Evolutionary conservation across 169 alveolate genomes (phyloP), one percentile per base, ranked within the genome.

Genomic region (Cryptosporidium sp.): DNA sequence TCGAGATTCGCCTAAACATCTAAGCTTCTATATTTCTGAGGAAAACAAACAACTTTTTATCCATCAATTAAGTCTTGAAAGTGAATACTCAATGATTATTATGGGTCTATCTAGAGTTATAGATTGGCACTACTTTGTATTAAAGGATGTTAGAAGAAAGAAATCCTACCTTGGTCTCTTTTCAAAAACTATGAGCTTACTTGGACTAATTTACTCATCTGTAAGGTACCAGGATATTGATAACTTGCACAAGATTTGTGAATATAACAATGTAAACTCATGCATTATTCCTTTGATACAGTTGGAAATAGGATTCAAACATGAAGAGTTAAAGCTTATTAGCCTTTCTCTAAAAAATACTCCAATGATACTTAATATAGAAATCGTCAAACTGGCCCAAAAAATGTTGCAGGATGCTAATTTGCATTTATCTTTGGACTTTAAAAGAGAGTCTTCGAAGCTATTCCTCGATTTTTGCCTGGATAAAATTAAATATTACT

Each of bases 401-500:
- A 39, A 12, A 0, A 43, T 62, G 45, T 8, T 80, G 35, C 68
- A 31, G 12, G 75, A 80, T 48, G 45, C 51, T 14, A 23, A 59
- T 21, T 29, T 45, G 41, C 52, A 48, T 21, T 62, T 80, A 59
- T 80, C 89, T 37, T 23, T 48, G 51, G 80, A 80, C 9, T 80
- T 80, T 65, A 59, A 0, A 31, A 67, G 21, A 61, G 41, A 59
- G 26, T 80, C 68, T 0, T 80, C 80, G 4, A 67, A 48, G 51
- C 6, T 80, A 16, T 62, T 59, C 3, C 67, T 80, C 21, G n/a
- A 59, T 7, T 80, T 80, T 80, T 80, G 89, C 48, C 41, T 80
- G 37, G 69, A 80, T 3, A 59, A 62, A 31, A 80, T 80, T 16
- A 80, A 80, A 35, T 26, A 41, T 21, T 58, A 73, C 23, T 45